phyloP scores from a whole-genome alignment of 2,329 filamentous ascomycete genomes.

The Scopulariopsis brevicaulis region DNA sequence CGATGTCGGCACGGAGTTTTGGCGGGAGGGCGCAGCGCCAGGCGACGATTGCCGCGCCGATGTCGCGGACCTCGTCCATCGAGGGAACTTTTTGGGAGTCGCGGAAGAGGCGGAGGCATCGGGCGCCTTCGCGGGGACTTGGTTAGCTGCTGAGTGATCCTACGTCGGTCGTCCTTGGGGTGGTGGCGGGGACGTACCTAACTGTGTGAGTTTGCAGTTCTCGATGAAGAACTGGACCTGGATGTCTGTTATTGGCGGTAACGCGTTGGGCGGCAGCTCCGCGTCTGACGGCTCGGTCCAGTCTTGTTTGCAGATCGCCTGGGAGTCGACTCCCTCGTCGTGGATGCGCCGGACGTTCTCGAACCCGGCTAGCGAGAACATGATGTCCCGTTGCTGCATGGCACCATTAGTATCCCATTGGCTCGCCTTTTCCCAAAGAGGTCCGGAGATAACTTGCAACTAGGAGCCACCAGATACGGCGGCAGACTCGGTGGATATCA shows the following conservation, averaged over 20 bases:
- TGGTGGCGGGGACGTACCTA: background rate
- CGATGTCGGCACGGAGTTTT: background rate
- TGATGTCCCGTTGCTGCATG: conserved; percentile 2
- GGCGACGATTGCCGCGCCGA: background rate
- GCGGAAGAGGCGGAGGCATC: background rate
- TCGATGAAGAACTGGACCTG: background rate
- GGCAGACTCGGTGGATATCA: background rate
- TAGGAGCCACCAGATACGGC: conserved; percentile 3
- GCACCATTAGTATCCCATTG: background rate
- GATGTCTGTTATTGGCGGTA: background rate
- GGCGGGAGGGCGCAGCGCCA: background rate
- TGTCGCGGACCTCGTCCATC: background rate
- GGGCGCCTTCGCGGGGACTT: background rate
- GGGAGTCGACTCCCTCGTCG: background rate
- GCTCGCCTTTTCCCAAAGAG: too few relatives aligned
- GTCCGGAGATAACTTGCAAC: too few relatives aligned
- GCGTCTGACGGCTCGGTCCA: background rate
- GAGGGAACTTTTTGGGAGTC: background rate
- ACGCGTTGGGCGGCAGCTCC: background rate
- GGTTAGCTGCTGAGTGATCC: too few relatives aligned
- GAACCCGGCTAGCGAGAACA: background rate
- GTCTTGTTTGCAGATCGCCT: background rate
- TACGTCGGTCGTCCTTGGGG: background rate
- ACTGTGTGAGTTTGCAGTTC: background rate
- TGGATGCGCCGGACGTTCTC: conserved; percentile 1